A percentile compares a stretch with the other conserved stretches of the same genome.
phyloP scores from a whole-genome alignment of 1,284 basidiomycete genomes.

The Boletus holoroseus region DNA sequence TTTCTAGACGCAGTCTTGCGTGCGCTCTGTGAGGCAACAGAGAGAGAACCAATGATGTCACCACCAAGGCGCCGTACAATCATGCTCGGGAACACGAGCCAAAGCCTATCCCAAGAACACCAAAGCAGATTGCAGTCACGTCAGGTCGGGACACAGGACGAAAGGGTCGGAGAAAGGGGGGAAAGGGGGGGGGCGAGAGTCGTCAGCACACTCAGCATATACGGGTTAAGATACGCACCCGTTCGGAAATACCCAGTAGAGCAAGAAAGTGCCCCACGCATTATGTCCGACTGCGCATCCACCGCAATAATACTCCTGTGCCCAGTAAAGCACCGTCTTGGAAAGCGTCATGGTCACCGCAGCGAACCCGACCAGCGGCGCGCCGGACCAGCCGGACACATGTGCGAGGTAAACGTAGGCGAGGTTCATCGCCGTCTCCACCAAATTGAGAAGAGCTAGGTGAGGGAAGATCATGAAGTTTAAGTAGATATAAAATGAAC shows the following conservation, averaged over 20 bases:
- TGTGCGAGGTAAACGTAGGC: slow-evolving; percentile 73
- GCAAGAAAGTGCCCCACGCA: slow-evolving; percentile 43
- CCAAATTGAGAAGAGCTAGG: slow-evolving; percentile 70
- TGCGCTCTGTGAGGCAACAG: slow-evolving; percentile 31
- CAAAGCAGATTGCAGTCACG: background rate
- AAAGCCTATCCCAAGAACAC: slow-evolving; percentile 43
- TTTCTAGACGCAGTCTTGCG: slow-evolving; percentile 21
- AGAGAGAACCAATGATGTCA: slow-evolving; percentile 49
- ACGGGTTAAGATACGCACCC: slow-evolving; percentile 45
- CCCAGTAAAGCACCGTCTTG: slow-evolving; percentile 82
- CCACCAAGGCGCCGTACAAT: slow-evolving; percentile 52
- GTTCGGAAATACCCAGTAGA: slow-evolving; percentile 75
- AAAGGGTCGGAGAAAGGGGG: background rate
- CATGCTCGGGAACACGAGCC: slow-evolving; percentile 64
- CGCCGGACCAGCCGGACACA: slow-evolving; percentile 50
- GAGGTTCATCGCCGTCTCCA: slow-evolving; percentile 75
- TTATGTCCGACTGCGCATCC: slow-evolving; percentile 78
- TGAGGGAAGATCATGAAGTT: background rate
- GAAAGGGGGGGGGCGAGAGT: no score
- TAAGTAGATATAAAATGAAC: background rate
- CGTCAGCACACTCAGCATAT: background rate
- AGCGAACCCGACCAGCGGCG: slow-evolving; percentile 72
- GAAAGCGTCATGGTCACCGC: slow-evolving; percentile 71
- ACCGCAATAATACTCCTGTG: slow-evolving; percentile 70
- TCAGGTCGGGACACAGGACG: background rate